phyloP scores from a whole-genome alignment of 2,329 filamentous ascomycete species.

The Sporothrix inflata region DNA sequence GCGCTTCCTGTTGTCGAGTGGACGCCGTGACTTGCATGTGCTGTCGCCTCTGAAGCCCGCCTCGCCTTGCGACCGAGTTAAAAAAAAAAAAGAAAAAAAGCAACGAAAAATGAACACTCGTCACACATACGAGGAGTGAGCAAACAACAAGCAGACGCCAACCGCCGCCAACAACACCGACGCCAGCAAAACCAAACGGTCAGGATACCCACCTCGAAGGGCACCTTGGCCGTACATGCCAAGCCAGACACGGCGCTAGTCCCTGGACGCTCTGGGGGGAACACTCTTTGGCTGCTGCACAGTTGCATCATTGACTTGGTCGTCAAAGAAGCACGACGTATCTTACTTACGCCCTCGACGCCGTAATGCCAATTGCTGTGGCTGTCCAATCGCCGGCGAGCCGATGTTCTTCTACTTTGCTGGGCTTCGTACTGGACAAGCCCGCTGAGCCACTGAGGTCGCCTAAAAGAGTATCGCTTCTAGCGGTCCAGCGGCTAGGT shows the following conservation, averaged over 20 bases:
- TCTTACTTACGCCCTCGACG: too few species aligned
- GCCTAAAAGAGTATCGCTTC: conserved; percentile 8
- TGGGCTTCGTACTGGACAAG: too few species aligned
- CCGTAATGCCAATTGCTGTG: conserved; percentile 1
- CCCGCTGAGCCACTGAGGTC: too few species aligned
- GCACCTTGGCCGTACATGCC: neutral
- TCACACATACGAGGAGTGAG: too few species aligned
- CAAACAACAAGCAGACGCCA: neutral
- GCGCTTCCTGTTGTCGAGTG: too few species aligned
- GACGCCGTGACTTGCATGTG: too few species aligned
- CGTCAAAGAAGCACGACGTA: too few species aligned
- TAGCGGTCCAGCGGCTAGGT: neutral
- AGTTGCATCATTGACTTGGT: conserved; percentile 20
- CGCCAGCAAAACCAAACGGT: neutral
- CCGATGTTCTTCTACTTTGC: too few species aligned
- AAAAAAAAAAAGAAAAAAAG: too few species aligned
- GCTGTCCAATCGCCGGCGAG: neutral
- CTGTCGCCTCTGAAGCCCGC: too few species aligned
- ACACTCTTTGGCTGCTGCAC: neutral
- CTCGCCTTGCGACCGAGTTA: too few species aligned
- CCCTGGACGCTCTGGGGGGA: conserved; percentile 1
- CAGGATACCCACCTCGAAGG: neutral
- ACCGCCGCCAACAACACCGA: neutral
- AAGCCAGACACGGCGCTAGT: neutral
- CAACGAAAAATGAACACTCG: too few species aligned